phyloP scores from a whole-genome alignment of 1,284 basidiomycete genomes.

The Ustilago loliicola region DNA sequence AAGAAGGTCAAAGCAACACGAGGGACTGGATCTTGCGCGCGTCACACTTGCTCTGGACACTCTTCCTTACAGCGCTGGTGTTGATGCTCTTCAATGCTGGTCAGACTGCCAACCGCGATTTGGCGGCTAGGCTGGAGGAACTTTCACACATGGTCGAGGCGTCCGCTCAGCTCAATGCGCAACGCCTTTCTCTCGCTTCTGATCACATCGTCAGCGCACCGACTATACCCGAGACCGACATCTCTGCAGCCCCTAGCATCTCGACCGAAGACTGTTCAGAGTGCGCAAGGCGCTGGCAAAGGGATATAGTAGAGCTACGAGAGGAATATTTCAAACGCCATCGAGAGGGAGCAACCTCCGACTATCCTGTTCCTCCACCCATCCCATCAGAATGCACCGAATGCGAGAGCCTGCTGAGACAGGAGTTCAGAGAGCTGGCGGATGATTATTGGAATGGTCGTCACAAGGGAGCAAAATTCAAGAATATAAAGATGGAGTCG shows the following conservation, averaged over 20 bases:
- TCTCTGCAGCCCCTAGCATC: neutral
- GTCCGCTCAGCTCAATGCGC: neutral
- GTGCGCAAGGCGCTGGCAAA: neutral
- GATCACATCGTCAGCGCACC: neutral
- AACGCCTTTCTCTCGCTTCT: neutral
- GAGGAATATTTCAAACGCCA: too few species aligned
- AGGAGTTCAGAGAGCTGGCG: neutral
- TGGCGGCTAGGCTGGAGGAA: constrained; percentile 32
- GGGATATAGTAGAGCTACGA: neutral
- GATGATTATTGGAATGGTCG: neutral
- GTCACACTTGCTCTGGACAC: constrained; percentile 42
- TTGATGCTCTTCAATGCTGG: constrained; percentile 39
- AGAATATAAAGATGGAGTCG: neutral
- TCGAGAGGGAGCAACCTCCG: too few species aligned
- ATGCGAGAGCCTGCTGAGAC: too few species aligned
- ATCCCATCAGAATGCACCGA: too few species aligned
- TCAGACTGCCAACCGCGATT: constrained; percentile 25
- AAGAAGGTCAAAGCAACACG: neutral
- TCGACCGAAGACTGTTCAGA: neutral
- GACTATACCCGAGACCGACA: neutral
- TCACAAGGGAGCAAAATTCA: neutral
- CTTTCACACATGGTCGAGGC: constrained; percentile 32
- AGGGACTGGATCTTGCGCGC: constrained; percentile 13
- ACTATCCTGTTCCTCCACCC: too few species aligned
- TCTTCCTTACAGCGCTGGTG: constrained; percentile 31